Percentiles rank a stretch among this genome's conserved stretches.
Conservation (phyloP, 345 rosid genomes). For the Laguncularia racemosa region DNA sequence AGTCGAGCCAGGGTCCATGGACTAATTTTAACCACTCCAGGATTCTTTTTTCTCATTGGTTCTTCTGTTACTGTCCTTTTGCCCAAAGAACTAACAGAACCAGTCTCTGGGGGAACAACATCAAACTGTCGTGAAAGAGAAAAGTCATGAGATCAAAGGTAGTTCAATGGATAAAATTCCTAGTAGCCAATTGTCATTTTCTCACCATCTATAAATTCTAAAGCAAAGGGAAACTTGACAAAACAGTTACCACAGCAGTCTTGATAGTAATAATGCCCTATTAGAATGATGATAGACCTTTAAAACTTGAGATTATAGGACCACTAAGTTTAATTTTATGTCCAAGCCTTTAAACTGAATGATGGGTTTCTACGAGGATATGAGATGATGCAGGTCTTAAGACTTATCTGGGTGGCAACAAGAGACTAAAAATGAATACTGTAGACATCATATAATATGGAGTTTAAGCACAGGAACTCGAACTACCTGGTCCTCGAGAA, state of each 20-base stretch:
- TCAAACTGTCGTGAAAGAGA: slow-evolving; percentile 55
- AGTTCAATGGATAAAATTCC: slow-evolving; percentile 1
- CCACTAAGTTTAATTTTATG: too few relatives aligned
- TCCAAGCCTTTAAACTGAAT: too few relatives aligned
- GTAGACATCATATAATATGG: too few relatives aligned
- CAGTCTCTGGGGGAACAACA: slow-evolving; percentile 96
- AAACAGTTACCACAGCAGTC: too few relatives aligned
- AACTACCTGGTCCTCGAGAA: slow-evolving; percentile 94
- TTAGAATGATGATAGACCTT: too few relatives aligned
- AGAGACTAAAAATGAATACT: too few relatives aligned
- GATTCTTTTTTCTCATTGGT: slow-evolving; percentile 61
- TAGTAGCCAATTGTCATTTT: too few relatives aligned
- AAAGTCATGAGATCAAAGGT: background rate
- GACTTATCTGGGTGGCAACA: too few relatives aligned
- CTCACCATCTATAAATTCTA: too few relatives aligned
- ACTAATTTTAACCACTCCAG: slow-evolving; percentile 71
- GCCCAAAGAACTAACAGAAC: slow-evolving; percentile 89
- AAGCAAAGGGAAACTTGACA: background rate
- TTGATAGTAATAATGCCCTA: too few relatives aligned
- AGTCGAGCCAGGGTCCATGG: slow-evolving; percentile 94
- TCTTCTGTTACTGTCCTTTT: slow-evolving; percentile 58
- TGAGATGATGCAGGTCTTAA: background rate
- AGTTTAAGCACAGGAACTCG: background rate
- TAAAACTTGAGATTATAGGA: too few relatives aligned
- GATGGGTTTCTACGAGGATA: too few relatives aligned